Percentiles rank a stretch among this genome's conserved stretches.
These are phyloP conservation scores for Populus ilicifolia DNA, from an alignment of 345 rosid species.

Conservation along the genomic window DNA sequence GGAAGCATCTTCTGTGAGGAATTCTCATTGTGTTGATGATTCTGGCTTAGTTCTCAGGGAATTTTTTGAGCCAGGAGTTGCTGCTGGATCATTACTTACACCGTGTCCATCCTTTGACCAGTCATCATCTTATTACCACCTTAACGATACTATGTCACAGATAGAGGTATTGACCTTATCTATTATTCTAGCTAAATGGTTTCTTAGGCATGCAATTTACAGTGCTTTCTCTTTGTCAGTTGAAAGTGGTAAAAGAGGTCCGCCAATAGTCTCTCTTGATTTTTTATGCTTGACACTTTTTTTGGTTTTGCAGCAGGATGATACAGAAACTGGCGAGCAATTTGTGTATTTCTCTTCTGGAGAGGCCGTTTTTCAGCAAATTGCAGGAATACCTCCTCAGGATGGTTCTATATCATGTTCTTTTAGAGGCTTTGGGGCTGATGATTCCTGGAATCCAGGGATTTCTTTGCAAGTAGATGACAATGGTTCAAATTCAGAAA, in stretches of 20 bases:
- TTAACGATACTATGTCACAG: slow-evolving; percentile 42
- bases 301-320: slow-evolving; percentile 42
- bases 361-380: slow-evolving; percentile 46
- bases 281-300: neutral
- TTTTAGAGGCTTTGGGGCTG: slow-evolving; percentile 36
- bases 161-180: slow-evolving; percentile 58
- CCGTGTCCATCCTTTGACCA: slow-evolving; percentile 61
- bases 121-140: slow-evolving; percentile 51
- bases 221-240: neutral
- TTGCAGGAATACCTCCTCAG: slow-evolving; percentile 36
- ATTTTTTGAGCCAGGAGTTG: slow-evolving; percentile 60
- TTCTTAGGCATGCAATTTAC: slow-evolving; percentile 2
- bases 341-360: slow-evolving; percentile 50
- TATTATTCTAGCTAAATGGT: neutral
- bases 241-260: neutral
- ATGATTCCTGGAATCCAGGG: slow-evolving; percentile 55
- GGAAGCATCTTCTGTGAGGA: slow-evolving; percentile 55
- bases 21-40: slow-evolving; percentile 52
- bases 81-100: slow-evolving; percentile 60
- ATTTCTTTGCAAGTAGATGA: slow-evolving; percentile 38
- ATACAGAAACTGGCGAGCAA: slow-evolving; percentile 46
- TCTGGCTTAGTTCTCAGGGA: slow-evolving; percentile 79
- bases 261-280: neutral
- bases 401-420: slow-evolving; percentile 26
- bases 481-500: slow-evolving; percentile 38